These are phyloP conservation scores for Zea luxurians DNA, from an alignment of 176 grass and related monocot genomes.

Conservation along the genomic window DNA sequence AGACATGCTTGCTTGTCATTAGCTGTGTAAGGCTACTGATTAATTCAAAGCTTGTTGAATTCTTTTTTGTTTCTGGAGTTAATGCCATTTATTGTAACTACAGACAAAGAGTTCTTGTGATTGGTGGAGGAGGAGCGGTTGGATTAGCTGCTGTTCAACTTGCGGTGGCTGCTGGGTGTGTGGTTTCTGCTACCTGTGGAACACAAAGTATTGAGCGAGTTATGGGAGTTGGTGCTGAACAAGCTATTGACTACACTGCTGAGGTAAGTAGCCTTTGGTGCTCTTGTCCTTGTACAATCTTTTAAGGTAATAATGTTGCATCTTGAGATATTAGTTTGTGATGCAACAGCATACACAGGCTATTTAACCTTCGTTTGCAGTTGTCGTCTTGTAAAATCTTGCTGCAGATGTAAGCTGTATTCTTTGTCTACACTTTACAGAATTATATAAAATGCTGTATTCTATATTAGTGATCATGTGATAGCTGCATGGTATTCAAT, in stretches of 20 bases:
- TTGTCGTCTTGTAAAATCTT: conserved; percentile 23
- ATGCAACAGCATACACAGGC: background rate
- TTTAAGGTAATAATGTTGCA: conserved; percentile 13
- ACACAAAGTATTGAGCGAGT: conserved; percentile 70
- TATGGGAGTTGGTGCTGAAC: conserved; percentile 72
- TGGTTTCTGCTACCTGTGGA: conserved; percentile 83
- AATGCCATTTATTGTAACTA: conserved; percentile 28
- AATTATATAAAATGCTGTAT: background rate
- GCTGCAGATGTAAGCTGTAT: background rate
- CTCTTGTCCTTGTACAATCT: background rate
- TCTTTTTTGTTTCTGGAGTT: conserved; percentile 12
- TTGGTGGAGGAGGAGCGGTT: conserved; percentile 97
- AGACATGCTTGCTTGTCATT: background rate
- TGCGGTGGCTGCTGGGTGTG: conserved; percentile 70
- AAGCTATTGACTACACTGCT: conserved; percentile 89
- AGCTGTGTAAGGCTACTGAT: conserved; percentile 3
- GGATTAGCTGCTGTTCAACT: conserved; percentile 81
- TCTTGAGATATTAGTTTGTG: conserved; percentile 7
- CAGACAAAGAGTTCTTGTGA: conserved; percentile 82
- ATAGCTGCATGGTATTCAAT: conserved; percentile 15
- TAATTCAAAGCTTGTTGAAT: conserved; percentile 20
- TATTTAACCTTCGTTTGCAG: background rate
- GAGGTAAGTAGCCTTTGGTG: conserved; percentile 51
- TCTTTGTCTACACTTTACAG: conserved; percentile 11
- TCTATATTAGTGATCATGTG: conserved; percentile 4